Evolutionary conservation across 129 eudicot species (phyloP).

Genomic region (Logfia minima): DNA sequence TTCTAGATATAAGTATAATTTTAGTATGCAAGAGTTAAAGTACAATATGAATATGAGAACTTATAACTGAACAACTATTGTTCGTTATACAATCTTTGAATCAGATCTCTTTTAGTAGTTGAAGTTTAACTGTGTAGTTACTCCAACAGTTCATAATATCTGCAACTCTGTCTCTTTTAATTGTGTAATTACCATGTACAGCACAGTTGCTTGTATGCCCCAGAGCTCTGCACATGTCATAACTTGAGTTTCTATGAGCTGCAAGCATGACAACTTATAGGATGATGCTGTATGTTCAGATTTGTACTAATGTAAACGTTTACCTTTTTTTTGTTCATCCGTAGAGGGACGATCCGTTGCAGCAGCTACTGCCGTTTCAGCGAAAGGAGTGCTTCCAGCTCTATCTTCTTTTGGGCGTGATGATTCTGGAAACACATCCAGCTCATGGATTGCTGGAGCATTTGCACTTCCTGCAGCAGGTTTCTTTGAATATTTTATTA

Average conservation of each 20-base stretch:
- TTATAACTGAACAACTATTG: neutral
- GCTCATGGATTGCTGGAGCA: constrained; percentile 72
- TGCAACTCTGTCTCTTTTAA: neutral
- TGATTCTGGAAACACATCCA: constrained; percentile 56
- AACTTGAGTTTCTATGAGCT: neutral
- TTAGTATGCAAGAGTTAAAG: neutral
- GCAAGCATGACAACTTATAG: neutral
- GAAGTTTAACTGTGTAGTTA: neutral
- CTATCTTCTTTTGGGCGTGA: constrained; percentile 62
- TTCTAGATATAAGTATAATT: too few species aligned
- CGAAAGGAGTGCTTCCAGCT: constrained; percentile 58
- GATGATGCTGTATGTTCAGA: neutral
- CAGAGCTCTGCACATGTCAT: neutral
- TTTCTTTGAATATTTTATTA: constrained; percentile 6
- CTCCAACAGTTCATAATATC: neutral
- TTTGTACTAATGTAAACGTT: neutral
- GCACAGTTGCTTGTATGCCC: neutral
- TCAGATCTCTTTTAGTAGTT: neutral
- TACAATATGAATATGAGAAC: neutral
- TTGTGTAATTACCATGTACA: neutral
- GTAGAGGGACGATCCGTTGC: constrained; percentile 74
- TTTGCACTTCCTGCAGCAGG: constrained; percentile 97
- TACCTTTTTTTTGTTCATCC: neutral
- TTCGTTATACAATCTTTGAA: neutral
- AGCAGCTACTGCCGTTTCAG: constrained; percentile 63